Percentiles rank a stretch among this genome's conserved stretches.
These are phyloP conservation scores for Rhipidocladum racemiflorum DNA, from an alignment of 176 grass and related monocot genomes.

Conservation along the genomic window DNA sequence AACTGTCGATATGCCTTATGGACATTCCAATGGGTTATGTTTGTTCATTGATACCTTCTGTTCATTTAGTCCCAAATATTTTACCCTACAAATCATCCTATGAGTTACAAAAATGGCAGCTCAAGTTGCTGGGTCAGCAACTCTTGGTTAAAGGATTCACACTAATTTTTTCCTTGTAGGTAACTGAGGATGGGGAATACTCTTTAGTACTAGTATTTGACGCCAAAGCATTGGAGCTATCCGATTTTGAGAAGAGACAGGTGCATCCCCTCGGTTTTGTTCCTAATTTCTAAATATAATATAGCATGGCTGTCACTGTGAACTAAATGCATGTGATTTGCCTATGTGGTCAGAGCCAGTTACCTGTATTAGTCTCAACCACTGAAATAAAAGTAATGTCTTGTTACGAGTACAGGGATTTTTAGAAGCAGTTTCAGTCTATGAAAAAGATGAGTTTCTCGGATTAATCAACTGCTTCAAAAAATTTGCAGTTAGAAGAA, in stretches of 20 bases:
- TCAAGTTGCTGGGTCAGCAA: background rate
- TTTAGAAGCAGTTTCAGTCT: constrained; percentile 4
- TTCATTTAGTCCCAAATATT: background rate
- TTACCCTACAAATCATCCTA: background rate
- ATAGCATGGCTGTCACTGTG: background rate
- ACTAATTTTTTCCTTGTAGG: constrained; percentile 32
- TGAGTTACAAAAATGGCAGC: background rate
- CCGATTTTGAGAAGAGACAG: constrained; percentile 69
- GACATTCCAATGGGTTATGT: background rate
- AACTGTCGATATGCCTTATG: background rate
- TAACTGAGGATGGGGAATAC: constrained; percentile 48
- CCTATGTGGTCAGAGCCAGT: background rate
- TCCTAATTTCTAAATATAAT: background rate
- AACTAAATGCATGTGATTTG: background rate
- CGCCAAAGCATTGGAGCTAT: constrained; percentile 46
- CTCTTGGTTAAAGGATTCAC: constrained; percentile 9
- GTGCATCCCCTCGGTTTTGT: constrained; percentile 29
- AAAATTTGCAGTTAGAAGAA: background rate
- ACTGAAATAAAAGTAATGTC: background rate
- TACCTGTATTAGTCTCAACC: background rate
- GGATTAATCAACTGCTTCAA: background rate
- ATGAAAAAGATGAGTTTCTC: background rate
- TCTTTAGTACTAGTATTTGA: constrained; percentile 44
- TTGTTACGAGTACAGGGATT: background rate
- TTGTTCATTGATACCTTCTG: constrained; percentile 5